Evolutionary conservation across 108 stramenopile species (phyloP).

Genomic region (Skeletonema menzelii): DNA sequence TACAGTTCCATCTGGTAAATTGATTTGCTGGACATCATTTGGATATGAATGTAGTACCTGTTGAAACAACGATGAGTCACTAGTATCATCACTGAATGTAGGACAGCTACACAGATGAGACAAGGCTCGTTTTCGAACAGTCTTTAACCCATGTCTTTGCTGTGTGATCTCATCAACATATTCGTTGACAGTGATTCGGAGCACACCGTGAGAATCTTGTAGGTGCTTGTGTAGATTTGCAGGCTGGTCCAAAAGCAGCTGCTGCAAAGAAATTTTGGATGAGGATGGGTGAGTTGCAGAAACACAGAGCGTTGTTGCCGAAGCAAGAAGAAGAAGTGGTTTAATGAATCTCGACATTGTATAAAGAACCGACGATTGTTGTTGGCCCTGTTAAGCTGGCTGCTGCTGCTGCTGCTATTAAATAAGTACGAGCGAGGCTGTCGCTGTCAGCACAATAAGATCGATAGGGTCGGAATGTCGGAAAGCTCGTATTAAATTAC

Average conservation of each 20-base stretch:
- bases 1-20: conserved; percentile 21
- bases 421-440: too few relatives aligned
- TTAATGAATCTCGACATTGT: not conserved
- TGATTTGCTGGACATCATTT: conserved; percentile 16
- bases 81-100: not conserved
- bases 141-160: not conserved
- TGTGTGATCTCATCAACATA: not conserved
- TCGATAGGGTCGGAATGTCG: too few relatives aligned
- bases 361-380: not conserved
- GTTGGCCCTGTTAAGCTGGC: too few relatives aligned
- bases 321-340: not conserved
- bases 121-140: conserved; percentile 20
- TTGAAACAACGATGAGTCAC: not conserved
- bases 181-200: conserved; percentile 6
- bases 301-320: not conserved
- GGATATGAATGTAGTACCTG: conserved; percentile 10
- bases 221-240: conserved; percentile 4
- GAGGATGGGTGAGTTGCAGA: not conserved
- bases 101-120: conserved; percentile 23
- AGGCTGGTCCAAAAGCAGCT: not conserved
- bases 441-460: too few relatives aligned
- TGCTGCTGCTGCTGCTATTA: too few relatives aligned
- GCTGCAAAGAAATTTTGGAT: not conserved
- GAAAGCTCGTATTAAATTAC: too few relatives aligned
- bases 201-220: conserved; percentile 13